Evolutionary conservation across 768 basidiomycete species (phyloP), one percentile per base, ranked within the genome.

Genomic region (Tylopilus plumbeoviolaceoides): DNA sequence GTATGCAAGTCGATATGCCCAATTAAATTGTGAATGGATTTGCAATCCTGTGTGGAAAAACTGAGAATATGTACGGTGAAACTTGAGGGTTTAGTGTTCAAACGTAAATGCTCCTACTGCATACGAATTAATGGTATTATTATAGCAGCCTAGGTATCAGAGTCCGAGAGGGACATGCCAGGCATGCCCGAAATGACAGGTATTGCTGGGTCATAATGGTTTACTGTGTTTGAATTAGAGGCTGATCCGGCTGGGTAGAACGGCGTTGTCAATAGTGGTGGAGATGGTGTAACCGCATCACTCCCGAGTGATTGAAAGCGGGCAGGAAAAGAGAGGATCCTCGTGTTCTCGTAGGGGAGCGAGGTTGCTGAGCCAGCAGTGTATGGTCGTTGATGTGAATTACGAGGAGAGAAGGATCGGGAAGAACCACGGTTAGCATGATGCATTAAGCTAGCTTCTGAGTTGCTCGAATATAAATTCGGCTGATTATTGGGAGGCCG

Each of bases 171-270:
- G 31, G 47, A 44, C 36, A 59, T 48, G 47, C 58, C 60, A 44
- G 60, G 60, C 48, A 65, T 36, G 20, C 48, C 57, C 15, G 56
- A 60, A 51, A 50, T 35, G 38, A 55, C 18, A 45, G 53, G 47
- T 44, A 57, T 52, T 28, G 50, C 5, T 25, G 51, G 11, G 25
- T 55, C 47, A 38, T 52, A 59, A 39, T 52, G 25, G 41, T 41
- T 56, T 27, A 43, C 44, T 46, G 48, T 38, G 35, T 47, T 56
- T 9, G 50, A 28, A 23, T 45, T 48, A 38, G 54, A 36, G 42
- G 44, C 47, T 23, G 51, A 49, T 44, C 56, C 55, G 14, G 55
- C 23, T 18, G 72, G 66, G 44, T 70, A 64, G 54, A 70, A 73
- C 20, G 69, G 59, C 23, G 68, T 63, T 15, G 63, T 65, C 30